Evolutionary conservation across 1,139 yeast genomes (phyloP).

Genomic region (Candida tetrigidarum): DNA sequence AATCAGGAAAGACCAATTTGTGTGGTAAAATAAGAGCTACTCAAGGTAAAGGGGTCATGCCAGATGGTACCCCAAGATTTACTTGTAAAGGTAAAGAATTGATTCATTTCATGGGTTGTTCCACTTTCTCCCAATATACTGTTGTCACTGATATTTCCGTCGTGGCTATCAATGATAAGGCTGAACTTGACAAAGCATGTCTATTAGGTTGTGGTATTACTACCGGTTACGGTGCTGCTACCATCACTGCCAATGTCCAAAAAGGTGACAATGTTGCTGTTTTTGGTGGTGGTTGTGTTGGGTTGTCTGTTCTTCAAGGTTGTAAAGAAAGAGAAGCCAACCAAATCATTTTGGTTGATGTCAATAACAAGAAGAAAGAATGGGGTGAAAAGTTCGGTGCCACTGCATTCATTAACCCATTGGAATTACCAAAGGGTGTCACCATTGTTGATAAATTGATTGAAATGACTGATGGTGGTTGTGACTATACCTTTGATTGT

Average conservation of each 20-base stretch:
- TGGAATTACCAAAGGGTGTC: slow-evolving; percentile 69
- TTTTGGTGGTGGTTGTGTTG: slow-evolving; percentile 98
- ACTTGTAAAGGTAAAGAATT: slow-evolving; percentile 80
- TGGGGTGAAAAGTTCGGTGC: slow-evolving; percentile 95
- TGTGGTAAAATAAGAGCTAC: slow-evolving; percentile 86
- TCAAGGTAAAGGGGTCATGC: slow-evolving; percentile 45
- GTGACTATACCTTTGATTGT: slow-evolving; percentile 95
- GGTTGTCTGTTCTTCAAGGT: slow-evolving; percentile 95
- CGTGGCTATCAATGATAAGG: slow-evolving; percentile 85
- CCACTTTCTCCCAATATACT: slow-evolving; percentile 95
- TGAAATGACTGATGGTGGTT: slow-evolving; percentile 95
- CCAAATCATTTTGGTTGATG: slow-evolving; percentile 84
- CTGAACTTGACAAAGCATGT: slow-evolving; percentile 87
- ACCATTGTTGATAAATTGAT: slow-evolving; percentile 83
- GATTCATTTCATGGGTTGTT: slow-evolving; percentile 96
- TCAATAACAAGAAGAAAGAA: slow-evolving; percentile 78
- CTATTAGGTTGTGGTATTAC: slow-evolving; percentile 98
- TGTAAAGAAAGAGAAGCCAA: slow-evolving; percentile 82
- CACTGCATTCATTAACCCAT: slow-evolving; percentile 90
- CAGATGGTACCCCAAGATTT: slow-evolving; percentile 94
- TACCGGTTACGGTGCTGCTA: slow-evolving; percentile 98
- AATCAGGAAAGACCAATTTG: slow-evolving; percentile 92
- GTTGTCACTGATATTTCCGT: slow-evolving; percentile 98
- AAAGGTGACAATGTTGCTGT: slow-evolving; percentile 95
- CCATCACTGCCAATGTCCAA: slow-evolving; percentile 90